Evolutionary conservation across 2,329 filamentous ascomycete genomes (phyloP).

Genomic region (Calonectria honghensis): DNA sequence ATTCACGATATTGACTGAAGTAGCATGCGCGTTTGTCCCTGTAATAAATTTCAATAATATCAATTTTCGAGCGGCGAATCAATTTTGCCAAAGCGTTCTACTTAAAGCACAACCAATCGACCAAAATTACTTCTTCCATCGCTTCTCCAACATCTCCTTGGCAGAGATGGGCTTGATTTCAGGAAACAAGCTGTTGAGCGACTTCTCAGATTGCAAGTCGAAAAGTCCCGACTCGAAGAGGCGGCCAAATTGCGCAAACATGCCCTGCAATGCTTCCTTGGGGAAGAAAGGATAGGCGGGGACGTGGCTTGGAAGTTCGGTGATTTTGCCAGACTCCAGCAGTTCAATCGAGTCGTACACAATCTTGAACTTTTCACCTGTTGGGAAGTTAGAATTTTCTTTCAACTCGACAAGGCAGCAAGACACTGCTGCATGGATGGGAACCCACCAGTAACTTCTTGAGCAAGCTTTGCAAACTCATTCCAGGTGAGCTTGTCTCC

Average conservation of each 20-base stretch:
- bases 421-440: not conserved
- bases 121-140: conserved; percentile 8
- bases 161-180: conserved; percentile 8
- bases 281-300: conserved; percentile 2
- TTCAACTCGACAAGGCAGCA: too few relatives aligned
- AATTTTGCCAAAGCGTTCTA: not conserved
- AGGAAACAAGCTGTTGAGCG: not conserved
- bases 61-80: not conserved
- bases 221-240: conserved; percentile 2
- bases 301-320: not conserved
- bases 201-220: not conserved
- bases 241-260: not conserved
- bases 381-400: not conserved
- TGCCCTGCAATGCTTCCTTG: conserved; percentile 3
- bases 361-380: conserved; percentile 15
- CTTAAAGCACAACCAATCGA: not conserved
- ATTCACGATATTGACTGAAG: not conserved
- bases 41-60: not conserved
- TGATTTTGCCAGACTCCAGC: conserved; percentile 12
- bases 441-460: not conserved
- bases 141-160: conserved; percentile 20
- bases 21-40: not conserved
- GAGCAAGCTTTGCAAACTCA: not conserved
- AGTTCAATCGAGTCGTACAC: not conserved
- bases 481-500: conserved; percentile 10